A percentile compares a stretch with the other conserved stretches of the same genome.
These are phyloP conservation scores for Brasilioporus rufonigricans DNA, from an alignment of 768 basidiomycete genomes.

Conservation along the genomic window DNA sequence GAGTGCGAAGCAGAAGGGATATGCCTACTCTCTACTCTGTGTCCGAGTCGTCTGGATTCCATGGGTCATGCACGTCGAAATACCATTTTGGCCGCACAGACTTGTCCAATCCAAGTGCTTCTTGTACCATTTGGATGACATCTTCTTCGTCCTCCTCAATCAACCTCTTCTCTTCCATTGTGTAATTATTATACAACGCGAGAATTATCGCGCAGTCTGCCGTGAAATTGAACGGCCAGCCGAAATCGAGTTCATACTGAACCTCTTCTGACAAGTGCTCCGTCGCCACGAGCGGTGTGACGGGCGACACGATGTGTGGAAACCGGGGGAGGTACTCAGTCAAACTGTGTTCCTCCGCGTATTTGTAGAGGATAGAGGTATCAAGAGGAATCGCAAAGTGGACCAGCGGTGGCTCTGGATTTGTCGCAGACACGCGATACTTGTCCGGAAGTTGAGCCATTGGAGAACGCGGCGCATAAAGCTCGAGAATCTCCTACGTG, in stretches of 20 bases:
- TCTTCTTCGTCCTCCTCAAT: not conserved
- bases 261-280: not conserved
- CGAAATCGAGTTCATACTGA: not conserved
- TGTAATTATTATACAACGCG: not conserved
- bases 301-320: not conserved
- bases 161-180: not conserved
- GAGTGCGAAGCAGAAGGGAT: not conserved
- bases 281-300: not conserved
- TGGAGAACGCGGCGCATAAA: not conserved
- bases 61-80: not conserved
- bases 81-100: not conserved
- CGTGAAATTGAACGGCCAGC: not conserved
- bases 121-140: not conserved
- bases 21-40: not conserved
- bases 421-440: not conserved
- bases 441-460: not conserved
- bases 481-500: not conserved
- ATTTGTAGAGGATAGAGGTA: not conserved
- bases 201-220: not conserved
- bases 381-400: not conserved
- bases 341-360: not conserved
- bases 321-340: not conserved
- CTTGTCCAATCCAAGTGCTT: not conserved
- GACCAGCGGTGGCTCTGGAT: not conserved
- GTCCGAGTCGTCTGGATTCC: too few species aligned